phyloP scores from a whole-genome alignment of 1,284 basidiomycete genomes.

The Rhodotorula glutinis region DNA sequence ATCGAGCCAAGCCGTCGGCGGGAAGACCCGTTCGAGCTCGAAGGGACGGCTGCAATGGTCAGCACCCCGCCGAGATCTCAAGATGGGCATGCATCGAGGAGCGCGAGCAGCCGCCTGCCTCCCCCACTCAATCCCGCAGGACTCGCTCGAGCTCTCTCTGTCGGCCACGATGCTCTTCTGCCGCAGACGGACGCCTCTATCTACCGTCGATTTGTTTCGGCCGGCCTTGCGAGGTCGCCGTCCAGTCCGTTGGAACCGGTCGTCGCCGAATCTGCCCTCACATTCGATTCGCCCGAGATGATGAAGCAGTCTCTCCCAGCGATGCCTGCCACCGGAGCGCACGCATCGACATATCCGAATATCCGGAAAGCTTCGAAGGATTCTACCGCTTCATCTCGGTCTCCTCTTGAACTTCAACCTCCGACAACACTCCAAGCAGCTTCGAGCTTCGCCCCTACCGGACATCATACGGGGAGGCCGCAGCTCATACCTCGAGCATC shows the following conservation, averaged over 20 bases:
- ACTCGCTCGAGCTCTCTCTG: not conserved
- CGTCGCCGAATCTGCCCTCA: slow-evolving; percentile 31
- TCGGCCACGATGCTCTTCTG: slow-evolving; percentile 32
- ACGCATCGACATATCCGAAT: not conserved
- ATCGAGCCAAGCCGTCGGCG: not conserved
- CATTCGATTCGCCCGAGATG: slow-evolving; percentile 24
- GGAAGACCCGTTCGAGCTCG: slow-evolving; percentile 58
- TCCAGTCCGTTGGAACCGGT: slow-evolving; percentile 33
- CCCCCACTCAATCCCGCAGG: not conserved
- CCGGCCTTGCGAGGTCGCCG: slow-evolving; percentile 21
- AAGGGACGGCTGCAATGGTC: slow-evolving; percentile 44
- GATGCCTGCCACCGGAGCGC: not conserved
- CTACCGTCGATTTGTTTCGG: slow-evolving; percentile 11
- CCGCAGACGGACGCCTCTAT: slow-evolving; percentile 36
- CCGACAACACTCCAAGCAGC: not conserved
- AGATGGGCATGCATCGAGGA: not conserved
- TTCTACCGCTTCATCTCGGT: not conserved
- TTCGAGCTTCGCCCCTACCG: not conserved
- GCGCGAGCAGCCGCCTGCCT: not conserved
- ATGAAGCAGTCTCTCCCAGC: slow-evolving; percentile 6
- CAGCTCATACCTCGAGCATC: not conserved
- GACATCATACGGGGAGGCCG: not conserved
- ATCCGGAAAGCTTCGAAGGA: not conserved
- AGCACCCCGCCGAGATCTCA: slow-evolving; percentile 1
- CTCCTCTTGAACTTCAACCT: not conserved